A percentile compares a stretch with the other conserved stretches of the same genome.
phyloP scores from a whole-genome alignment of 108 stramenopile species.

The Poteriospumella lacustris region DNA sequence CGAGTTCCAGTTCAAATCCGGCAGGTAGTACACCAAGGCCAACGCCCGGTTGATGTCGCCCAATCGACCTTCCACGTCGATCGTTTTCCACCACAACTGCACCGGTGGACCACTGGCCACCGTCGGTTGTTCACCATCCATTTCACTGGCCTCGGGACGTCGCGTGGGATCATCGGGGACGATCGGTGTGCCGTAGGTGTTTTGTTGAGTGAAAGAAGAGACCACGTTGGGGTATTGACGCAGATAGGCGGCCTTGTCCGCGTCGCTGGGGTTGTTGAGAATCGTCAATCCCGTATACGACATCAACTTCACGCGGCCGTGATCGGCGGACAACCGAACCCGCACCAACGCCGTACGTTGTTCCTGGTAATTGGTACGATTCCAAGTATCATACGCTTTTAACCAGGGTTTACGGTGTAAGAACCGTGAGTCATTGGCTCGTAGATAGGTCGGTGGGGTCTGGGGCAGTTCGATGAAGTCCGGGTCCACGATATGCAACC shows the following conservation, averaged over 20 bases:
- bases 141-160: neutral
- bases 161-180: neutral
- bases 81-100: conserved; percentile 4
- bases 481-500: neutral
- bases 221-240: neutral
- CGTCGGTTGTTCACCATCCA: too few species aligned
- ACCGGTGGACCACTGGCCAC: neutral
- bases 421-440: neutral
- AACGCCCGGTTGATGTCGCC: neutral
- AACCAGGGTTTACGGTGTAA: neutral
- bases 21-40: neutral
- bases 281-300: neutral
- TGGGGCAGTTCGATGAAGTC: neutral
- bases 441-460: neutral
- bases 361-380: neutral
- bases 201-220: neutral
- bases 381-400: neutral
- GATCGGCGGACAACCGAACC: neutral
- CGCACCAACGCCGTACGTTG: neutral
- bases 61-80: neutral
- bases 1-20: conserved; percentile 21
- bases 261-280: neutral
- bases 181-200: neutral
- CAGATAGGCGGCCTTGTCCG: neutral
- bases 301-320: neutral